Percentiles rank a stretch among this genome's conserved stretches.
Conservation (phyloP, 768 basidiomycete species). For the Boletus rufocinnamomeus region DNA sequence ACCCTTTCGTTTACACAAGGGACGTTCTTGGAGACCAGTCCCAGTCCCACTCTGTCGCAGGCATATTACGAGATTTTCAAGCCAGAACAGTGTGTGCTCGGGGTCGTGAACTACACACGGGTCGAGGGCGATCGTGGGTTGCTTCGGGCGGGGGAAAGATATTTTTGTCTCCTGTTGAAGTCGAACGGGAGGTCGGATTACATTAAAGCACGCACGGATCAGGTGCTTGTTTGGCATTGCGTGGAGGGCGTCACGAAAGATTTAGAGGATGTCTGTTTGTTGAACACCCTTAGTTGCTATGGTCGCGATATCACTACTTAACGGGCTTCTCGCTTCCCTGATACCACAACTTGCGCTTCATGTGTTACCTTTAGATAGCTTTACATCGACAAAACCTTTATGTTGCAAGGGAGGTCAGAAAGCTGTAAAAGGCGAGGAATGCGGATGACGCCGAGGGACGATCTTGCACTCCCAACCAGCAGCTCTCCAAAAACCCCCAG, state of each 20-base stretch:
- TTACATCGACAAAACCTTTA: neutral
- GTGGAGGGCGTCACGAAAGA: conserved; percentile 8
- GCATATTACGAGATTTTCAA: conserved; percentile 20
- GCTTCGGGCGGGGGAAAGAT: conserved; percentile 12
- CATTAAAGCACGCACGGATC: conserved; percentile 19
- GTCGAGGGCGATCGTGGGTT: conserved; percentile 8
- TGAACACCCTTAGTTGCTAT: conserved; percentile 7
- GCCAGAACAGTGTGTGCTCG: conserved; percentile 19
- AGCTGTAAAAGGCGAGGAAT: conserved; percentile 14
- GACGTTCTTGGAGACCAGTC: conserved; percentile 9
- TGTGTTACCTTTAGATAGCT: neutral
- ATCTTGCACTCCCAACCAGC: conserved; percentile 10
- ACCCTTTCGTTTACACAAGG: conserved; percentile 19
- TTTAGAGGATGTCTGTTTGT: conserved; percentile 14
- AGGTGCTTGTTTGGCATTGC: conserved; percentile 17
- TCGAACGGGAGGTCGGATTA: conserved; percentile 5
- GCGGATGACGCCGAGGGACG: conserved; percentile 15
- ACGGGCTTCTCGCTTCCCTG: neutral
- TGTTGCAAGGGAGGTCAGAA: conserved; percentile 4
- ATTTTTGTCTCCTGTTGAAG: conserved; percentile 17
- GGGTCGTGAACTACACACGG: conserved; percentile 17
- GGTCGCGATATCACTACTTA: conserved; percentile 1
- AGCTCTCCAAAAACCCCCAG: conserved; percentile 16
- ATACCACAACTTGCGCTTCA: neutral
- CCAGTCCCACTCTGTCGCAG: conserved; percentile 11